phyloP scores from a whole-genome alignment of 257 asterid genomes.

The Solanum sejunctum region DNA sequence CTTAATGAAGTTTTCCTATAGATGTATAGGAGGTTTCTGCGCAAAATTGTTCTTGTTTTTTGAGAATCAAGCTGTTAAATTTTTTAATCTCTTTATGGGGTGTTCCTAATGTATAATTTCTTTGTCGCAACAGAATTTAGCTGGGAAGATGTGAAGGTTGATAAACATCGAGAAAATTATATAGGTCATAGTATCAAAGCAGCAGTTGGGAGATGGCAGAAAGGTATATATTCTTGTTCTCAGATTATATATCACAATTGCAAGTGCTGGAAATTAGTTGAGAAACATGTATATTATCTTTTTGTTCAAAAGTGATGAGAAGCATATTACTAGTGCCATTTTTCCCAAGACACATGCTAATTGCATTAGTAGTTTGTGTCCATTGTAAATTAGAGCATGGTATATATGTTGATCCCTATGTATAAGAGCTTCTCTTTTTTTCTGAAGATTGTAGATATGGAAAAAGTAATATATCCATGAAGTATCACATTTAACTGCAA shows the following conservation, averaged over 20 bases:
- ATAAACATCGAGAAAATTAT: conserved; percentile 90
- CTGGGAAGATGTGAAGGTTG: conserved; percentile 98
- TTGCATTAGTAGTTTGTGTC: background rate
- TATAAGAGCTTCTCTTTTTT: background rate
- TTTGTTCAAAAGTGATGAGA: background rate
- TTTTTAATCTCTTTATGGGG: background rate
- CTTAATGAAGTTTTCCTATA: background rate
- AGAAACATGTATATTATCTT: background rate
- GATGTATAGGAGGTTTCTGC: background rate
- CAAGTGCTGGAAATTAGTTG: background rate
- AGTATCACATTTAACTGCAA: background rate
- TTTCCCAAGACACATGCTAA: background rate
- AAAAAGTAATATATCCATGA: background rate
- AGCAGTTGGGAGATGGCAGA: conserved; percentile 99
- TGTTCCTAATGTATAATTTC: background rate
- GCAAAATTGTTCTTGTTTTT: background rate
- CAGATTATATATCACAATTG: background rate
- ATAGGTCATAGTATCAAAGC: conserved; percentile 95
- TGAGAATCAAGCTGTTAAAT: background rate
- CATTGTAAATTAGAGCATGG: background rate
- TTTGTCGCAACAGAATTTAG: conserved; percentile 58
- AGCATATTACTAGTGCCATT: background rate
- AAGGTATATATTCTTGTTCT: conserved; percentile 35
- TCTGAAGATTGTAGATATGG: background rate
- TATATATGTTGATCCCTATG: background rate